These are phyloP conservation scores for Populus hybrid DNA, from an alignment of 441 rosid species.

Conservation along the genomic window DNA sequence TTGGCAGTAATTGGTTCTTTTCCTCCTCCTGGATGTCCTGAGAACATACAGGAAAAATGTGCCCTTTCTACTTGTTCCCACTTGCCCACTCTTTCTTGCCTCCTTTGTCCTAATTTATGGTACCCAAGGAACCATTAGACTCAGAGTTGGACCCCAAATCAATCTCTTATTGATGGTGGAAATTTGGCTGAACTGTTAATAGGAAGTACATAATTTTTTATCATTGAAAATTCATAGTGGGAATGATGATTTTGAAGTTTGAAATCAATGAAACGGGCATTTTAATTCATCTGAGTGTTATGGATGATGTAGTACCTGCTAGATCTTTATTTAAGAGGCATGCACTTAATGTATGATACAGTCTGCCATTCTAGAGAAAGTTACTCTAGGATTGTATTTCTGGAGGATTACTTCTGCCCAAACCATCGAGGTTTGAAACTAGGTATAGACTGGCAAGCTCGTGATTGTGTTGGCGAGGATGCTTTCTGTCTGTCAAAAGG, in stretches of 20 bases:
- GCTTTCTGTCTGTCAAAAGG: neutral
- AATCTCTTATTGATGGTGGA: neutral
- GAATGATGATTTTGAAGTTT: neutral
- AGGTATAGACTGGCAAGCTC: neutral
- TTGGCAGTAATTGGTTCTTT: neutral
- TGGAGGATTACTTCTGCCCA: neutral
- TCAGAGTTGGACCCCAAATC: neutral
- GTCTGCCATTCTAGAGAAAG: neutral
- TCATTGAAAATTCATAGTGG: neutral
- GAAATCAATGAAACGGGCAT: neutral
- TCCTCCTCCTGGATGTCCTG: neutral
- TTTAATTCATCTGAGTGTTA: neutral
- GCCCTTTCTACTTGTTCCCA: neutral
- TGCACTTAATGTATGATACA: neutral
- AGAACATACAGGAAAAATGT: neutral
- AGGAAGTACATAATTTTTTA: too few species aligned
- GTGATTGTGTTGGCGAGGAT: neutral
- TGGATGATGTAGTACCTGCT: neutral
- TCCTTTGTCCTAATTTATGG: neutral
- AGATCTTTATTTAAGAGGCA: neutral
- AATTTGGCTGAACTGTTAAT: neutral
- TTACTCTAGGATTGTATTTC: neutral
- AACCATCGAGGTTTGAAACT: neutral
- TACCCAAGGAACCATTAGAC: neutral
- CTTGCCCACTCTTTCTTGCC: neutral